Evolutionary conservation across 129 eudicot genomes (phyloP), one percentile per base, ranked within the genome.

Genomic region (Tagetes patula): DNA sequence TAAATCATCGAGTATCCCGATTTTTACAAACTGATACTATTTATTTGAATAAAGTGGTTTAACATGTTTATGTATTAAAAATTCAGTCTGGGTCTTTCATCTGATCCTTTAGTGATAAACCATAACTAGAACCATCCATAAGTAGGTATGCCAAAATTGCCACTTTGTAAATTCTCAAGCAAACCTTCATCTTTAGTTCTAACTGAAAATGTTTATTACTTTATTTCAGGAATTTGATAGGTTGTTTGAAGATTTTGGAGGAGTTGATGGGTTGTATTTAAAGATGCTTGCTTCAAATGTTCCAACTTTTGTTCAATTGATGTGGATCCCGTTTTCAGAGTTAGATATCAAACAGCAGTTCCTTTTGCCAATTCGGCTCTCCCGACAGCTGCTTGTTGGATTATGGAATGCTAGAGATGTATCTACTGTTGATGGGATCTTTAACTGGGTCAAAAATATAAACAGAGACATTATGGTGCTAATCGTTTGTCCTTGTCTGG

Each of bases 281-380:
- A 85, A 86, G 81, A 89, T 92, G 98, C 74, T 87, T 77, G 96
- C 95, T 11, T 80, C 91, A 69, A 82, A 86, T 70, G 77, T 85
- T 55, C 98, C 96, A 61, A 89, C 89, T 72, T 65, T 75, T 55
- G 84, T 89, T 74, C 86, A 89, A 74, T 78, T 92, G 64, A 92
- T 89, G 96, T 82, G 95, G 96, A 92, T 92, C 63, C 98, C 98
- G 41, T 71, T 87, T 66, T 82, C 88, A 13, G 96, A 92, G 71
- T 77, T 92, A 73, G 81, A 83, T 76, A 5, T 87, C 45, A 60
- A 76, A 67, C 94, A 89, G 74, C 94, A 83, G 75, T 75, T 85
- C 67, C 84, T 79, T 62, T 63, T 92, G 59, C 60, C 83, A 54
- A 75, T 71, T 45, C 85, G 81, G 65, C 49, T 87, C 11, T 65